A percentile compares a stretch with the other conserved stretches of the same genome.
Evolutionary conservation across 2,329 filamentous ascomycete species (phyloP).

Genomic region (Trichoderma sp.): DNA sequence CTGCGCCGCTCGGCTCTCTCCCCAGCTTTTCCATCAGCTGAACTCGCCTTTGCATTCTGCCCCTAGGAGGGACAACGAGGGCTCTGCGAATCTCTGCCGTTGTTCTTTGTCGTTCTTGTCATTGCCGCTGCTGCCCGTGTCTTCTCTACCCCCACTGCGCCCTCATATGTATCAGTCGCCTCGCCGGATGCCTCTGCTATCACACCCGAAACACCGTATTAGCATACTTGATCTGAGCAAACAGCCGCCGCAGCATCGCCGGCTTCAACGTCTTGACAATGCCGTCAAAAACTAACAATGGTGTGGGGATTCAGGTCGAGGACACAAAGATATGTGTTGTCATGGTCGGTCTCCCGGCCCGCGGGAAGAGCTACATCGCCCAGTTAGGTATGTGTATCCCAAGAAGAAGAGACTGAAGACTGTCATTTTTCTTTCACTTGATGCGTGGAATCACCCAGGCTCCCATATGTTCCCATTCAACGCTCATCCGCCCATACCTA

Average conservation of each 20-base stretch:
- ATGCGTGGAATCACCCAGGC: neutral
- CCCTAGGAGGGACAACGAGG: neutral
- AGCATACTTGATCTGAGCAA: slow-evolving; percentile 23
- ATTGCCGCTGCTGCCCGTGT: neutral
- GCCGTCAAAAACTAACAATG: slow-evolving; percentile 58
- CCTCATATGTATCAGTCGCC: slow-evolving; percentile 29
- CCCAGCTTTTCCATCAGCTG: neutral
- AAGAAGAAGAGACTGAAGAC: neutral
- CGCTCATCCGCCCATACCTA: neutral
- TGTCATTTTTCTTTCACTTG: neutral
- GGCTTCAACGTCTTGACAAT: slow-evolving; percentile 39
- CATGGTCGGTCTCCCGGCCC: slow-evolving; percentile 94
- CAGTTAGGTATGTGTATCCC: slow-evolving; percentile 73
- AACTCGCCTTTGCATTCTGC: neutral
- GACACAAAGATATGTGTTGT: slow-evolving; percentile 97
- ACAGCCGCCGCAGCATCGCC: slow-evolving; percentile 12
- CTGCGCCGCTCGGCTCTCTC: slow-evolving; percentile 4
- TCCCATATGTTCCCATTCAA: neutral
- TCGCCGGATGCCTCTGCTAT: slow-evolving; percentile 30
- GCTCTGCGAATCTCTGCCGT: neutral
- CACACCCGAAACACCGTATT: slow-evolving; percentile 28
- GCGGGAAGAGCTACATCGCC: slow-evolving; percentile 96
- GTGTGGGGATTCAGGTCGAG: slow-evolving; percentile 82
- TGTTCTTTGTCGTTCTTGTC: neutral
- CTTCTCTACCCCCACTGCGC: slow-evolving; percentile 1